Percentiles rank a stretch among this genome's conserved stretches.
Conservation (phyloP, 495 filamentous ascomycete species). For the Penicillium verhagenii region DNA sequence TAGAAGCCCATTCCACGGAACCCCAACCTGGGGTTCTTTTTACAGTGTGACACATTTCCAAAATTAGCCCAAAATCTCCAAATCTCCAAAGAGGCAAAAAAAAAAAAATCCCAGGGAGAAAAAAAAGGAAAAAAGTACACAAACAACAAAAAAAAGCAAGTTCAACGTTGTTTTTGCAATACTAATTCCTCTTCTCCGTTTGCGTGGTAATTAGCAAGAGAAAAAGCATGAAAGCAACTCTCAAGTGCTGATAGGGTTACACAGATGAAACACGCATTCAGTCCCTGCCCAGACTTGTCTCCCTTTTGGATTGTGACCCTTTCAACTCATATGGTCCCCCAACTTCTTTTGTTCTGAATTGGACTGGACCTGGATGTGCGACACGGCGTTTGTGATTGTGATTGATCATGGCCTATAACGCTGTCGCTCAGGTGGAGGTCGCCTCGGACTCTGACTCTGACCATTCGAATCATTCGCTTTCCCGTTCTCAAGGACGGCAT, state of each 20-base stretch:
- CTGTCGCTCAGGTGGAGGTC: constrained; percentile 44
- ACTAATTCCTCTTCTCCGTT: too few species aligned
- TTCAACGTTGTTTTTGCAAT: too few species aligned
- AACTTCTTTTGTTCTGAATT: constrained; percentile 2
- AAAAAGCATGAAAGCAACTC: too few species aligned
- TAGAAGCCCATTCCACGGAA: background rate
- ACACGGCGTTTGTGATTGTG: background rate
- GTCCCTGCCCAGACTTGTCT: background rate
- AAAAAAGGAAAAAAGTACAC: too few species aligned
- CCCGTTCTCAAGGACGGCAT: constrained; percentile 29
- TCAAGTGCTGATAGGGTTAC: too few species aligned
- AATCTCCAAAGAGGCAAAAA: background rate
- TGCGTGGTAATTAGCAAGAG: too few species aligned
- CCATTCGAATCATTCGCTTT: constrained; percentile 30
- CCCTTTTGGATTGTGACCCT: background rate
- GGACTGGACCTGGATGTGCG: constrained; percentile 5
- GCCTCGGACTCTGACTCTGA: constrained; percentile 40
- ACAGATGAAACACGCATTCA: constrained; percentile 7
- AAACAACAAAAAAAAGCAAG: too few species aligned
- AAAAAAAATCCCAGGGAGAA: too few species aligned
- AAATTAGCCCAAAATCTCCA: background rate
- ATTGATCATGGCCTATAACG: constrained; percentile 47
- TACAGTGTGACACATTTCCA: background rate
- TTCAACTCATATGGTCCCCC: constrained; percentile 9
- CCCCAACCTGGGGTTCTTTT: background rate